phyloP scores from a whole-genome alignment of 169 alveolate genomes.

The Sarcocystis neurona region DNA sequence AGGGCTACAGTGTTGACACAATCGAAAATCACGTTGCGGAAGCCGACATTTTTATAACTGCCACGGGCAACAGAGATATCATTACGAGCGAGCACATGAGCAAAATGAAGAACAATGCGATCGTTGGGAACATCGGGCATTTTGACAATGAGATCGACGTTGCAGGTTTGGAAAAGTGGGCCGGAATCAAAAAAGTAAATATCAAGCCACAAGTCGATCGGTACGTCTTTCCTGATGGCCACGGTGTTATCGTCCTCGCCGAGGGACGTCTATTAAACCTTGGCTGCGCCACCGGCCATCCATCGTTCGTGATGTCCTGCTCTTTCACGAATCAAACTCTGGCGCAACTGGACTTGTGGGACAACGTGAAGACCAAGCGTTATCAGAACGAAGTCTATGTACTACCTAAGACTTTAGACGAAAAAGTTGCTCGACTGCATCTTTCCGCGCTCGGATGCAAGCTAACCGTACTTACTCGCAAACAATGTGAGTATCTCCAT shows the following conservation, averaged over 20 bases:
- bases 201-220: constrained; percentile 94
- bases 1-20: constrained; percentile 94
- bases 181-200: constrained; percentile 88
- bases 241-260: constrained; percentile 93
- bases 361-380: constrained; percentile 74
- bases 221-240: constrained; percentile 79
- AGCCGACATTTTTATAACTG: constrained; percentile 94
- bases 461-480: constrained; percentile 89
- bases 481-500: constrained; percentile 93
- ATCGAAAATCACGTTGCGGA: constrained; percentile 89
- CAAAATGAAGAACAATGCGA: constrained; percentile 97
- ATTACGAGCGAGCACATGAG: constrained; percentile 93
- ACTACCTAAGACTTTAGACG: constrained; percentile 96
- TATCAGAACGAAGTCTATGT: constrained; percentile 85
- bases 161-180: constrained; percentile 83
- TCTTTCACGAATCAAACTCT: constrained; percentile 95
- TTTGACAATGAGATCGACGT: constrained; percentile 97
- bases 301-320: constrained; percentile 98
- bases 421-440: constrained; percentile 96
- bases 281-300: constrained; percentile 99
- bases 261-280: constrained; percentile 97
- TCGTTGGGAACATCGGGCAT: constrained; percentile 92
- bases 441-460: constrained; percentile 92
- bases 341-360: constrained; percentile 90
- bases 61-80: constrained; percentile 96